Base-by-base conservation (phyloP, 768 basidiomycete genomes). In the Podaxis sp. region DNA sequence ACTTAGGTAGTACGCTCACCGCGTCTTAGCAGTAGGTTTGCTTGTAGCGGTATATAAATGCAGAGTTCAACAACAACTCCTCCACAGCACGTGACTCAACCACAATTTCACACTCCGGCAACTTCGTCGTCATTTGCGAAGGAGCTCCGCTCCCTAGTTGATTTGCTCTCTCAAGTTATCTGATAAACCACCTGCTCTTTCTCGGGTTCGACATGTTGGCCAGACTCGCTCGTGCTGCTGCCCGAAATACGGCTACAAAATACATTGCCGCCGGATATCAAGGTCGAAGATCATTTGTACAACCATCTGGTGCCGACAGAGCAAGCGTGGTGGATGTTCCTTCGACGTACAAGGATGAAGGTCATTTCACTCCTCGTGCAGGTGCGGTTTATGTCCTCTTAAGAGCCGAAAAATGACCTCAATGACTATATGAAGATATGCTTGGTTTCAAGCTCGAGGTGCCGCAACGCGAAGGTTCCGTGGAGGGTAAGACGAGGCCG, bases 321-420 rank as follows among this genome's bases (percentile, higher is more conserved):
- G 91, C 91, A 28, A 91, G 85, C 67, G 83, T 94, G 56, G 86
- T 93, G 64, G 91, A 93, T 64, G 78, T 92, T 27, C 91, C 91
- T 23, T 83, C 88, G 37, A 80, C 83, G 3, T 90, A 89, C 70
- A 80, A 85, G 65, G 86, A 87, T 62, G 87, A 89, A 63, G 78
- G 76, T 10, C 82, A 89, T 69, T 86, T 92, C 64, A 69, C 88
- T 18, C 91, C 91, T 18, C 76, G 87, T 63, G 75, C 85, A 67
- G 91, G 91, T 90, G 64, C 57, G 74, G 59, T 9, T 50, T 53
- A 11, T 38, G 32, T 58, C n/a, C 53, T 57, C 21, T 5, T 36
- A 50, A 61, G 4, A 18, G 32, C n/a, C 35, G 62, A 4, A 40
- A 36, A 14, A 2, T 36, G 25, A 47, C 58, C 62, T 63, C 48